Evolutionary conservation across 177 flowering plant species (phyloP).

Genomic region (Vitis hybrid): DNA sequence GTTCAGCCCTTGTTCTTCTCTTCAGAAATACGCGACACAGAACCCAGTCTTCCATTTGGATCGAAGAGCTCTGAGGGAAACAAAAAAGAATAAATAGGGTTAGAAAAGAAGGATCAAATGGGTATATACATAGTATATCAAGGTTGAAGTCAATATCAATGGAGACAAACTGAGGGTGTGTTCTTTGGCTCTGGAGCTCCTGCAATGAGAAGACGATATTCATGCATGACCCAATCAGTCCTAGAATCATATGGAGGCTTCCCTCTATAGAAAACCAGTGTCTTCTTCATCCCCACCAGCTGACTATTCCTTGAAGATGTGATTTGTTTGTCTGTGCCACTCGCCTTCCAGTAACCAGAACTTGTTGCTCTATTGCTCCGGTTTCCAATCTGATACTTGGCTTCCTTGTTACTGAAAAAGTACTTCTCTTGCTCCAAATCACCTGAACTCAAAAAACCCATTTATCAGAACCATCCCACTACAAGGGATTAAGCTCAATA

Average conservation of each 20-base stretch:
- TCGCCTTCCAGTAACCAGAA: slow-evolving; percentile 60
- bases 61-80: too few species aligned
- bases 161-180: slow-evolving; percentile 7
- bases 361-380: slow-evolving; percentile 34
- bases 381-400: slow-evolving; percentile 37
- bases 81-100: too few species aligned
- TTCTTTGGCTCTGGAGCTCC: slow-evolving; percentile 17
- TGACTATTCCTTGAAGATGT: slow-evolving; percentile 24
- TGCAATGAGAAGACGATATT: slow-evolving; percentile 40
- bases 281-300: slow-evolving; percentile 50
- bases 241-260: slow-evolving; percentile 33
- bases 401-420: slow-evolving; percentile 47
- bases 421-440: slow-evolving; percentile 45
- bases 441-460: slow-evolving; percentile 26
- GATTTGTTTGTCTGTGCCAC: slow-evolving; percentile 42
- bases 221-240: slow-evolving; percentile 69
- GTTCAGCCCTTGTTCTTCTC: too few species aligned
- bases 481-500: not conserved
- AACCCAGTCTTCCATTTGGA: too few species aligned
- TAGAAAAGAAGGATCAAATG: too few species aligned
- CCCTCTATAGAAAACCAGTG: slow-evolving; percentile 49
- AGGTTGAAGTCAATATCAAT: not conserved
- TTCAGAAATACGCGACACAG: too few species aligned
- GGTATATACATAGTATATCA: not conserved
- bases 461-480: not conserved